A percentile compares a stretch with the other conserved stretches of the same genome.
phyloP scores from a whole-genome alignment of 2,329 filamentous ascomycete genomes.

The Volutella citrinella region DNA sequence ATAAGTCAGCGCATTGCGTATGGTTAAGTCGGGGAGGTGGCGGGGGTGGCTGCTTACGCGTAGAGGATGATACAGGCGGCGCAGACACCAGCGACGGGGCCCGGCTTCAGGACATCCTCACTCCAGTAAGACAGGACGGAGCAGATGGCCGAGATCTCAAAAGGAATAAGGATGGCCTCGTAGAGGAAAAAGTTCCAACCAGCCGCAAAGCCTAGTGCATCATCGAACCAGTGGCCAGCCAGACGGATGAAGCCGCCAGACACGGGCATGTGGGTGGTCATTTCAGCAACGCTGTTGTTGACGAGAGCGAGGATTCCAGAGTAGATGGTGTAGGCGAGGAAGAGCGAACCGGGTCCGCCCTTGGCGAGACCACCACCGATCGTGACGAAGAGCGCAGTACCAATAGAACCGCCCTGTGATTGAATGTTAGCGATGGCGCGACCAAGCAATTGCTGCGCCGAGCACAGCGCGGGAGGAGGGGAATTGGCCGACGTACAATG shows the following conservation, averaged over 20 bases:
- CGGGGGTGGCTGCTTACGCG: slow-evolving; percentile 43
- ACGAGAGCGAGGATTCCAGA: slow-evolving; percentile 54
- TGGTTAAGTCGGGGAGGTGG: too few relatives aligned
- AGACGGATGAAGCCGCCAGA: slow-evolving; percentile 62
- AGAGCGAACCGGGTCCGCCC: slow-evolving; percentile 47
- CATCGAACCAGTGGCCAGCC: slow-evolving; percentile 63
- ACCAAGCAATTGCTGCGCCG: too few relatives aligned
- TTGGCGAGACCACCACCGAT: slow-evolving; percentile 53
- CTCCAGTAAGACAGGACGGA: slow-evolving; percentile 41
- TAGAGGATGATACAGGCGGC: slow-evolving; percentile 53
- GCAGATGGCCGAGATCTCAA: slow-evolving; percentile 41
- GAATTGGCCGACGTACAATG: too few relatives aligned
- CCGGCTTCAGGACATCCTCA: slow-evolving; percentile 52
- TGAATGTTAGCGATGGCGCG: too few relatives aligned
- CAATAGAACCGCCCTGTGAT: slow-evolving; percentile 57
- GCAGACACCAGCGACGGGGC: slow-evolving; percentile 64
- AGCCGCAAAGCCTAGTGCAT: slow-evolving; percentile 56
- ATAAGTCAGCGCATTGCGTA: too few relatives aligned
- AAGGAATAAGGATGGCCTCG: slow-evolving; percentile 41
- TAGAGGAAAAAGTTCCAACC: slow-evolving; percentile 46
- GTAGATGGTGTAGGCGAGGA: slow-evolving; percentile 59
- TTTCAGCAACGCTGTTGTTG: slow-evolving; percentile 65
- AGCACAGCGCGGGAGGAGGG: too few relatives aligned
- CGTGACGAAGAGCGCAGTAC: slow-evolving; percentile 58
- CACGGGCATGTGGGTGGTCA: slow-evolving; percentile 61